These are phyloP conservation scores for Malus sieversii DNA, from an alignment of 306 rosid genomes.

Conservation along the genomic window DNA sequence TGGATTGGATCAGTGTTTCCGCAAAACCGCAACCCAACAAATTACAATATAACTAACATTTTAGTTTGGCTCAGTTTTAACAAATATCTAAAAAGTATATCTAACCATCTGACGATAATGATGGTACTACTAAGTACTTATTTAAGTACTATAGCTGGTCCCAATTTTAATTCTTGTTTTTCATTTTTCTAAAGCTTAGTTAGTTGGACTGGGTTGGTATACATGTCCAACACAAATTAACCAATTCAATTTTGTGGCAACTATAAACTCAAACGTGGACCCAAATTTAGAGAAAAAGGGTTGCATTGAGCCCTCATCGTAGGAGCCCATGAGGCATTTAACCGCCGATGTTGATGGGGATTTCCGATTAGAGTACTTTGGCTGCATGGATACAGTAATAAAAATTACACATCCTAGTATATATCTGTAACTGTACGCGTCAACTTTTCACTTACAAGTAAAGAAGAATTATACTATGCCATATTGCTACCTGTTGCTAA, in stretches of 20 bases:
- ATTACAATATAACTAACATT: too few relatives aligned
- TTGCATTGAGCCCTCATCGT: not conserved
- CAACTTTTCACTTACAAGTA: accelerated
- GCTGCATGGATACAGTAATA: not conserved
- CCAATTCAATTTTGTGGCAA: not conserved
- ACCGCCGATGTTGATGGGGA: not conserved
- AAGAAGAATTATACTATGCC: not conserved
- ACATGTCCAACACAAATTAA: not conserved
- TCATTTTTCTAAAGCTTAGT: not conserved
- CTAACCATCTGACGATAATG: too few relatives aligned
- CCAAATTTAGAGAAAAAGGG: not conserved
- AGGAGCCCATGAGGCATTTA: too few relatives aligned
- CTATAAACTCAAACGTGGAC: not conserved
- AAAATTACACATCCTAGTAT: not conserved
- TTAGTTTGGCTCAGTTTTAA: too few relatives aligned
- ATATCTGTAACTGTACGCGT: not conserved
- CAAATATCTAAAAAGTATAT: too few relatives aligned
- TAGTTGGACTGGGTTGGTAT: not conserved
- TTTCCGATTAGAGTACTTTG: too few relatives aligned
- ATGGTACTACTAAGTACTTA: too few relatives aligned
- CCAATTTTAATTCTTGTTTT: not conserved
- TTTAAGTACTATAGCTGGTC: too few relatives aligned
- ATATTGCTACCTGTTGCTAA: too few relatives aligned
- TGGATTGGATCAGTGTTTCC: too few relatives aligned
- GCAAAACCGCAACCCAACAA: too few relatives aligned